phyloP scores from a whole-genome alignment of 192 early-diverging fungal species.

The Backusella australiensis region DNA sequence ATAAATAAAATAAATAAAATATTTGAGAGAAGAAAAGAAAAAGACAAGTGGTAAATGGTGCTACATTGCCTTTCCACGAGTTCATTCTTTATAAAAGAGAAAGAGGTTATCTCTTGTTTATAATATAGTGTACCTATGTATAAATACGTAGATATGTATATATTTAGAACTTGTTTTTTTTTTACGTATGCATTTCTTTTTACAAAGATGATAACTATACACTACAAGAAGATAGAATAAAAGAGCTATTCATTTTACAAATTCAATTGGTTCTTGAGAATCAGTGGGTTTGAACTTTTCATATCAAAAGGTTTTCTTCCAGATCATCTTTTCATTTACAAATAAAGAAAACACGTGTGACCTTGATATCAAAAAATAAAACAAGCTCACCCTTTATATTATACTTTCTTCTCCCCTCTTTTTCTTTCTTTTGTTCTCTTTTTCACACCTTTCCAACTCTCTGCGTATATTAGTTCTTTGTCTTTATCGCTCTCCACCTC shows the following conservation, averaged over 20 bases:
- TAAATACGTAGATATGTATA: too few species aligned
- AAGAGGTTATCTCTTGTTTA: not conserved
- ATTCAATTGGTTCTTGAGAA: not conserved
- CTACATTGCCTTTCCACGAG: not conserved
- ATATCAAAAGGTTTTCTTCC: not conserved
- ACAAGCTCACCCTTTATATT: not conserved
- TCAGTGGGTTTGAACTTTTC: not conserved
- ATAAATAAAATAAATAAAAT: not conserved
- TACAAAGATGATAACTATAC: too few species aligned
- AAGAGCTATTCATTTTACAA: not conserved
- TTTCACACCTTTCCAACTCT: conserved; percentile 10
- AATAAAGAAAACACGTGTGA: conserved; percentile 11
- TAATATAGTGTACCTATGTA: too few species aligned
- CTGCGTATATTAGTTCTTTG: not conserved
- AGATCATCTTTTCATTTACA: not conserved
- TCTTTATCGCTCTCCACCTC: not conserved
- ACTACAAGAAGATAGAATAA: too few species aligned
- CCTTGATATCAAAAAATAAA: not conserved
- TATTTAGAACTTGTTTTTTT: not conserved
- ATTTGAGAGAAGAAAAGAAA: not conserved
- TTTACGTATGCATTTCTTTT: too few species aligned
- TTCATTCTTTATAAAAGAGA: not conserved
- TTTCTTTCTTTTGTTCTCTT: conserved; percentile 8
- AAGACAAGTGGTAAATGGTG: not conserved
- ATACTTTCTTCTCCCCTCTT: not conserved